Conservation (phyloP, 140 eudicot genomes). For the Oenanthe javanica region DNA sequence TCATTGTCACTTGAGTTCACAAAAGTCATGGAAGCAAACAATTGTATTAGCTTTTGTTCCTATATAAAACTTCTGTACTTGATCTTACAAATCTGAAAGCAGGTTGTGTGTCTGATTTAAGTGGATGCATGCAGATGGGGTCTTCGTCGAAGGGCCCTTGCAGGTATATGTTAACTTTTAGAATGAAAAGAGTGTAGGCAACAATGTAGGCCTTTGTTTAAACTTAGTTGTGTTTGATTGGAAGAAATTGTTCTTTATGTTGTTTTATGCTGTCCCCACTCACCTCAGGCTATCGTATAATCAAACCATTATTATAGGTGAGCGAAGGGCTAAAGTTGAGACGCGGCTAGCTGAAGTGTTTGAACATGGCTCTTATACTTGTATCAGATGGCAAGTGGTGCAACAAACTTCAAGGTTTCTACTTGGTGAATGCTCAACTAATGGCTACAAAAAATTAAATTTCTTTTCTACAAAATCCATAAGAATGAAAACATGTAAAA, state of each 20-base stretch:
- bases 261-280: conserved; percentile 1
- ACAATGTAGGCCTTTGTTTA: not conserved
- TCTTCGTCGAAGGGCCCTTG: conserved; percentile 4
- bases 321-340: conserved; percentile 1
- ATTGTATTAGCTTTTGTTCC: not conserved
- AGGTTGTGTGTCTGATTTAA: not conserved
- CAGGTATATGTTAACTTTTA: not conserved
- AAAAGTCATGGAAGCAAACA: not conserved
- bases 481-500: no score
- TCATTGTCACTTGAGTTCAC: not conserved
- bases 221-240: not conserved
- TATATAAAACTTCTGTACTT: not conserved
- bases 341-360: conserved; percentile 7
- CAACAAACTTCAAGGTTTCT: not conserved
- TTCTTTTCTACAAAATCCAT: not conserved
- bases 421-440: not conserved
- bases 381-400: not conserved
- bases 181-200: not conserved
- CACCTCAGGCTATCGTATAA: not conserved
- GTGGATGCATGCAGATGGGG: not conserved
- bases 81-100: not conserved
- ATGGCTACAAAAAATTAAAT: not conserved
- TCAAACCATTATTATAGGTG: not conserved
- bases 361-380: conserved; percentile 5
- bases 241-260: not conserved